phyloP scores from a whole-genome alignment of 1,284 basidiomycete species.

The Ceratobasidium papillatum region DNA sequence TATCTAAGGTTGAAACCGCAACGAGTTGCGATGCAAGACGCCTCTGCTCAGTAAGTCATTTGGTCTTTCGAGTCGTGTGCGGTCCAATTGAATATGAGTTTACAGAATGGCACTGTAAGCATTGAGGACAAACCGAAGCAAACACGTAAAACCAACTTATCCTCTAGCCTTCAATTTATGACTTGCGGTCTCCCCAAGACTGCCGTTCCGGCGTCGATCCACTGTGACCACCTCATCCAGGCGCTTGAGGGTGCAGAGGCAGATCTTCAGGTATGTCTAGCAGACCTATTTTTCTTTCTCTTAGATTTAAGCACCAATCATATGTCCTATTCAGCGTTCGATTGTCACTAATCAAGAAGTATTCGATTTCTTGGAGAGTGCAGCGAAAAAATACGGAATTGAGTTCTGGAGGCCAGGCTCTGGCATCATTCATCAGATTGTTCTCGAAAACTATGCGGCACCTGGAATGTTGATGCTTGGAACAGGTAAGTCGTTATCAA shows the following conservation, averaged over 20 bases:
- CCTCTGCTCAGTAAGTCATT: slow-evolving; percentile 83
- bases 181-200: slow-evolving; percentile 89
- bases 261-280: slow-evolving; percentile 73
- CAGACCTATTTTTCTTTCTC: neutral
- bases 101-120: slow-evolving; percentile 79
- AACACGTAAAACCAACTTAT: slow-evolving; percentile 48
- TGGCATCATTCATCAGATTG: slow-evolving; percentile 97
- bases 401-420: slow-evolving; percentile 99
- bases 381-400: slow-evolving; percentile 93
- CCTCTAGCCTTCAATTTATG: slow-evolving; percentile 96
- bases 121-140: neutral
- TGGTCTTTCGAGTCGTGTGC: no score
- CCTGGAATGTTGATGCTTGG: slow-evolving; percentile 99
- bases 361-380: slow-evolving; percentile 97
- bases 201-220: slow-evolving; percentile 87
- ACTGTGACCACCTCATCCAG: slow-evolving; percentile 98
- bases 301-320: neutral
- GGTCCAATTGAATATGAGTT: neutral
- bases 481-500: slow-evolving; percentile 57
- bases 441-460: slow-evolving; percentile 99
- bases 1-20: slow-evolving; percentile 93
- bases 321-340: slow-evolving; percentile 65
- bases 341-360: slow-evolving; percentile 94
- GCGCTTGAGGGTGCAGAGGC: slow-evolving; percentile 84
- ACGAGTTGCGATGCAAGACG: slow-evolving; percentile 98